Percentiles rank a stretch among this genome's conserved stretches.
Conservation (phyloP, 306 rosid genomes). For the Echinosophora koreensis region DNA sequence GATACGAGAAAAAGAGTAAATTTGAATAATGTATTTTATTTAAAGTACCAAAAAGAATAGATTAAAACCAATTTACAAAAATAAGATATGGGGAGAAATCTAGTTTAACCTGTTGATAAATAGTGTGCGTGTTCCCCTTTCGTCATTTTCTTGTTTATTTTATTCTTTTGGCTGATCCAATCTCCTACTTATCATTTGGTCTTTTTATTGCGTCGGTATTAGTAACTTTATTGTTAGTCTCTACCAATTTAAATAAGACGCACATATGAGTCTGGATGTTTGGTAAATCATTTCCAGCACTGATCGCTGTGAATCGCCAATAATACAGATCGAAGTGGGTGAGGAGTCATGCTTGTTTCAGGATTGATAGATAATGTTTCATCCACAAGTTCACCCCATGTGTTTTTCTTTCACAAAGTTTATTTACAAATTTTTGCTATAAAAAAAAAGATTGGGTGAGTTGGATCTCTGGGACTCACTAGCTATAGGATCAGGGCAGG, state of each 20-base stretch:
- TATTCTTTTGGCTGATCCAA: constrained; percentile 44
- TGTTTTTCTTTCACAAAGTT: background rate
- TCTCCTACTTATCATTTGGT: constrained; percentile 42
- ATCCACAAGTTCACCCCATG: background rate
- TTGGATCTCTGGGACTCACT: too few relatives aligned
- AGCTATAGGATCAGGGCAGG: too few relatives aligned
- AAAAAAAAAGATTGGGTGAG: too few relatives aligned
- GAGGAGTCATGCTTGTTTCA: constrained; percentile 47
- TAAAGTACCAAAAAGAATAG: too few relatives aligned
- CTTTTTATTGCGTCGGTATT: constrained; percentile 46
- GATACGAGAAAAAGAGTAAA: too few relatives aligned
- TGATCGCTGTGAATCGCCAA: constrained; percentile 36
- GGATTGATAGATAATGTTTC: constrained; percentile 50
- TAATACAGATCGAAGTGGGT: constrained; percentile 49
- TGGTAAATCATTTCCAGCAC: constrained; percentile 45
- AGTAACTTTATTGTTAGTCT: constrained; percentile 20
- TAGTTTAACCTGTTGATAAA: too few relatives aligned
- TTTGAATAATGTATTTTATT: too few relatives aligned
- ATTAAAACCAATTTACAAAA: too few relatives aligned
- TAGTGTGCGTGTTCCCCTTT: constrained; percentile 38
- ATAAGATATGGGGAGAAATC: too few relatives aligned
- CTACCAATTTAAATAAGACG: constrained; percentile 46
- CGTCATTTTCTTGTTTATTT: constrained; percentile 44
- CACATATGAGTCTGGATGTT: constrained; percentile 42
- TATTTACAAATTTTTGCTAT: too few relatives aligned